Evolutionary conservation across 148 eudicot species (phyloP), one percentile per base, ranked within the genome.

Genomic region (Rhododendron ferrugineum): DNA sequence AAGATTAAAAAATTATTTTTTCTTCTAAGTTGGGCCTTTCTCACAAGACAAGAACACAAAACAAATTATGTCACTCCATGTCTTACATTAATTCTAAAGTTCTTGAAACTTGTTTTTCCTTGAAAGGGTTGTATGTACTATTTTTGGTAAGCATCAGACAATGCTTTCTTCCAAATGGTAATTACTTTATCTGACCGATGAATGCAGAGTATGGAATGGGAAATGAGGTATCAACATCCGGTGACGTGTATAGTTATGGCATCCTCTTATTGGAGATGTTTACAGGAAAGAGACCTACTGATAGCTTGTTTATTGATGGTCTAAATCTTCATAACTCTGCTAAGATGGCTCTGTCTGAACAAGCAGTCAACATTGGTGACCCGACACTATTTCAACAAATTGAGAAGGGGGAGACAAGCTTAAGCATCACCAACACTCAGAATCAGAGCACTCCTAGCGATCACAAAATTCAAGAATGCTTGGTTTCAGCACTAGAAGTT

Each of bases 231-330:
- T 85, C 79, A 0, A 85, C 70, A 30, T 66, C 11, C 3, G 68
- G 86, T 14, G 86, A 68, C 62, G 83, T 85, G 34, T 85, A 85
- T 44, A 85, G 86, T 83, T 85, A 78, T 13, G 86, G 86, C 7
- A 64, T 85, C 30, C 82, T 85, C n/a, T 49, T 85, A 78, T 47
- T 79, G 44, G 44, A 40, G 44, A 40, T 40, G 44, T 40, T 5
- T 40, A 40, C 1, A 6, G 44, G 44, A 8, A 66, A 28, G 73
- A 66, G 36, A 66, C 36, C 70, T 6, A 62, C 70, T 40, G 80
- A 58, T 3, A 40, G 22, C 74, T 2, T 68, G 74, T 68, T 28
- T 9, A 23, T 1, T 11, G 36, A 68, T 28, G 30, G 32, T 68
- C 14, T 68, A 30, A 68, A 26, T 68, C 30, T 68, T 30, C 74